Base-by-base conservation (phyloP, 129 eudicot species). In the Arctium minus region DNA sequence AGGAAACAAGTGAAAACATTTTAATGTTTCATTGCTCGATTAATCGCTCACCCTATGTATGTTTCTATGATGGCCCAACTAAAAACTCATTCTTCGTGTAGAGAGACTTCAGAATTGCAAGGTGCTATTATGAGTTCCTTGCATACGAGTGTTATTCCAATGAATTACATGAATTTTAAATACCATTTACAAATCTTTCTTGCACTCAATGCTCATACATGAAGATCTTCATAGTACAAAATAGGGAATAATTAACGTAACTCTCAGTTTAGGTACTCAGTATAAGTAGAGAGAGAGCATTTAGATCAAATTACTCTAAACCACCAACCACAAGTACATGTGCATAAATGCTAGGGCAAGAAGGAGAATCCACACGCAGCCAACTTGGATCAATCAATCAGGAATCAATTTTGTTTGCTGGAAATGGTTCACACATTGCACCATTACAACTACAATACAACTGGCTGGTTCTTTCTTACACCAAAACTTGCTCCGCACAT, bases 241-340 rank as follows among this genome's bases (percentile, higher is more conserved):
- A 83, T 50, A 62, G 75, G 31, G 62, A 6, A 44, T 32, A 72
- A 8, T n/a, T 72, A 12, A 83, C 72, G 86, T 78, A 83, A 83
- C 78, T 15, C 10, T 71, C 46, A 1, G 12, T 65, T 82, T 71
- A 77, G 75, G 86, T 78, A 62, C 73, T 48, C 35, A n/a, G 9
- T 70, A 75, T 48, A 33, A 76, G 72, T 70, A 82, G 30, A 72
- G 71, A 48, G 53, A 35, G 22, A 70, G 60, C 35, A 83, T 10
- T 77, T 30, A 53, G 77, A 53, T 56, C 70, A 48, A 79, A 79
- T 65, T 73, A 74, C 79, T 65, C 72, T 10, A 73, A 73, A 42
- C 70, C 76, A 79, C 87, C 83, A 78, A 84, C 84, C 71, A 73
- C 83, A 31, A 33, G 33, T 36, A 79, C 71, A 84, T 73, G 48